phyloP scores from a whole-genome alignment of 768 basidiomycete species.

The Trametes cingulata region DNA sequence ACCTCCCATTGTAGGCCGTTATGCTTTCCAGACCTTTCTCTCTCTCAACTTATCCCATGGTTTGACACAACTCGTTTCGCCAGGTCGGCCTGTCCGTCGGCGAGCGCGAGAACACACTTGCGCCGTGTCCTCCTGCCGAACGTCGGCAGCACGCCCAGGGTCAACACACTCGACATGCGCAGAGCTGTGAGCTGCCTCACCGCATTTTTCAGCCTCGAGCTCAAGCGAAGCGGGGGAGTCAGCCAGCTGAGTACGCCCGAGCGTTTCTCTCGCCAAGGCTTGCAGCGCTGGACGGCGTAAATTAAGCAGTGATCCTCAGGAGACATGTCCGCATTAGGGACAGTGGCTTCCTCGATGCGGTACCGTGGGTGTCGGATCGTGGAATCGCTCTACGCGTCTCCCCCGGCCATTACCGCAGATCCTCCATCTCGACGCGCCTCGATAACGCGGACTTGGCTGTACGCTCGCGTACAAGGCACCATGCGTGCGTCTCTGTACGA shows the following conservation, averaged over 20 bases:
- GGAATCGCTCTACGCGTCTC: not conserved
- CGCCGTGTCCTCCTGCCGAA: not conserved
- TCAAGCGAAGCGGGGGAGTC: too few species aligned
- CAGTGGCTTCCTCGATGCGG: constrained; percentile 12
- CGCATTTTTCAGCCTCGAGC: too few species aligned
- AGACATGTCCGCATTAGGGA: constrained; percentile 5
- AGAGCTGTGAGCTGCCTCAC: too few species aligned
- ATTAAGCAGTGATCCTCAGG: not conserved
- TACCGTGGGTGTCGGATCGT: constrained; percentile 16
- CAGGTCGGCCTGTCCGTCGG: not conserved
- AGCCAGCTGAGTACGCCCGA: too few species aligned
- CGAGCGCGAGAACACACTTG: not conserved
- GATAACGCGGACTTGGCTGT: not conserved
- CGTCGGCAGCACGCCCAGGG: not conserved
- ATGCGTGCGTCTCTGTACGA: not conserved
- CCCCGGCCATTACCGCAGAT: constrained; percentile 14
- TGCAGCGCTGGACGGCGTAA: not conserved
- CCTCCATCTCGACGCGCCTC: constrained; percentile 1
- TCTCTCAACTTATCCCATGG: not conserved
- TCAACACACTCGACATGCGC: too few species aligned
- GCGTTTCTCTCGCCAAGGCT: not conserved
- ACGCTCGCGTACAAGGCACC: not conserved
- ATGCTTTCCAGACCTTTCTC: not conserved
- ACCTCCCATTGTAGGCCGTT: not conserved
- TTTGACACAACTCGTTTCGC: not conserved